Percentiles rank a stretch among this genome's conserved stretches.
phyloP scores from a whole-genome alignment of 208 protist genomes.

The Wallacemonas collosoma region DNA sequence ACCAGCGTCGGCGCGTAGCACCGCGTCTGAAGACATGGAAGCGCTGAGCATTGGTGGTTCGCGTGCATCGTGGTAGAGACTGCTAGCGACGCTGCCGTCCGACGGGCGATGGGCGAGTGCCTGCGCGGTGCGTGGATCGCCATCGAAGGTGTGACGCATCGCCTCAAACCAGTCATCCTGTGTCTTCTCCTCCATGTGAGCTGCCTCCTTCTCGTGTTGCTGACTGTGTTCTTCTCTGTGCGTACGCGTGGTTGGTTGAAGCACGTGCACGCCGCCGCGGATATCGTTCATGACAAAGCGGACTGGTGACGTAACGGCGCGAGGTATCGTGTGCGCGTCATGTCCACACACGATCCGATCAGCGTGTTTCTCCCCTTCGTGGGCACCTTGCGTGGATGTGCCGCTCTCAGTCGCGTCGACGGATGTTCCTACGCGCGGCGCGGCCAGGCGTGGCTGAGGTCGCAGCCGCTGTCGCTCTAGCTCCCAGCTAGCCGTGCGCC shows the following conservation, averaged over 20 bases:
- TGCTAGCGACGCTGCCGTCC: too few relatives aligned
- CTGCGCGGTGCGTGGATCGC: not conserved
- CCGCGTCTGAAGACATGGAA: not conserved
- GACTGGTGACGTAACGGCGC: too few relatives aligned
- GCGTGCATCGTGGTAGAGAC: too few relatives aligned
- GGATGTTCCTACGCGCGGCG: not conserved
- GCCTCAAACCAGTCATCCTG: slow-evolving; percentile 7
- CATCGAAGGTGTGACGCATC: slow-evolving; percentile 1
- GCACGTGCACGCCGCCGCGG: not conserved
- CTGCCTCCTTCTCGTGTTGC: not conserved
- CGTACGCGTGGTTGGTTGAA: not conserved
- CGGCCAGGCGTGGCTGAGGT: slow-evolving; percentile 3
- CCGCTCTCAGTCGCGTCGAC: not conserved
- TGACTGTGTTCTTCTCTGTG: too few relatives aligned
- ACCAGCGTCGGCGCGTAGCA: not conserved
- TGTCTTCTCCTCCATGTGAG: not conserved
- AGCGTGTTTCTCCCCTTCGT: too few relatives aligned
- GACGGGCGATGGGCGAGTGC: not conserved
- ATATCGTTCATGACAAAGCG: slow-evolving; percentile 1
- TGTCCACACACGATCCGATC: too few relatives aligned
- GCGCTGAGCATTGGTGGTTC: too few relatives aligned
- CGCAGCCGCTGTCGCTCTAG: slow-evolving; percentile 7
- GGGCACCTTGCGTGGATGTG: not conserved
- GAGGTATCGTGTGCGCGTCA: too few relatives aligned
- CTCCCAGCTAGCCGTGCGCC: slow-evolving; percentile 3